Evolutionary conservation across 768 basidiomycete species (phyloP).

Genomic region (Mycena polygramma): DNA sequence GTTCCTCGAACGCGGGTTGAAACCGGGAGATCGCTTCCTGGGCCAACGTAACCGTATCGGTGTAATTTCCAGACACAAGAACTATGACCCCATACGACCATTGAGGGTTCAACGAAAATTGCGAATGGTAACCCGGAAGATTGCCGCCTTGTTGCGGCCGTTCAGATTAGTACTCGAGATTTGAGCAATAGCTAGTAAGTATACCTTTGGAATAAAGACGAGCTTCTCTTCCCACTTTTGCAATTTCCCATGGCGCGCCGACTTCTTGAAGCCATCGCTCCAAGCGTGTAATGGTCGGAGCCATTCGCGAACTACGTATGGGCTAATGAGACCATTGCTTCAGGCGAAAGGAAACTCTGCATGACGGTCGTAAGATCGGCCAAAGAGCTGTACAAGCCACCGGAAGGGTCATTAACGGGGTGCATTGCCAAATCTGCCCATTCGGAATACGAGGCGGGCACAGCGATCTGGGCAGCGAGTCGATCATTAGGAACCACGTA

Average conservation of each 20-base stretch:
- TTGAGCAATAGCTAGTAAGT: background rate
- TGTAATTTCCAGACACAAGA: constrained; percentile 53
- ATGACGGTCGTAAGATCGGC: constrained; percentile 59
- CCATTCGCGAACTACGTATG: constrained; percentile 57
- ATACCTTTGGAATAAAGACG: constrained; percentile 52
- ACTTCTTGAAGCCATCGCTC: constrained; percentile 53
- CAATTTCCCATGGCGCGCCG: constrained; percentile 60
- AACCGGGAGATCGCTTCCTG: constrained; percentile 48
- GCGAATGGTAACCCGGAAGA: constrained; percentile 54
- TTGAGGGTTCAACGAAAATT: constrained; percentile 55
- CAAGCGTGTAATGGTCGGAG: constrained; percentile 54
- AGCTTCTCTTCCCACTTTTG: constrained; percentile 44
- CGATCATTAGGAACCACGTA: constrained; percentile 54
- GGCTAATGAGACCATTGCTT: constrained; percentile 48
- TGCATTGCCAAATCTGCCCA: constrained; percentile 56
- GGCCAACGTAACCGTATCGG: constrained; percentile 48
- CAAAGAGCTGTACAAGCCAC: constrained; percentile 66
- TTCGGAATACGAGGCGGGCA: constrained; percentile 50
- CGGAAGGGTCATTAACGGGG: constrained; percentile 57
- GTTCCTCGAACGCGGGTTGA: constrained; percentile 51
- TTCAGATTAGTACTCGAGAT: background rate
- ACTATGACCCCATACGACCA: constrained; percentile 58
- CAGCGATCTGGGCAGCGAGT: constrained; percentile 51
- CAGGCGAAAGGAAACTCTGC: constrained; percentile 60
- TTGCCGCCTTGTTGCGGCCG: constrained; percentile 48